Evolutionary conservation across 2,329 filamentous ascomycete genomes (phyloP).

Genomic region (Aspergillus aculeatus): DNA sequence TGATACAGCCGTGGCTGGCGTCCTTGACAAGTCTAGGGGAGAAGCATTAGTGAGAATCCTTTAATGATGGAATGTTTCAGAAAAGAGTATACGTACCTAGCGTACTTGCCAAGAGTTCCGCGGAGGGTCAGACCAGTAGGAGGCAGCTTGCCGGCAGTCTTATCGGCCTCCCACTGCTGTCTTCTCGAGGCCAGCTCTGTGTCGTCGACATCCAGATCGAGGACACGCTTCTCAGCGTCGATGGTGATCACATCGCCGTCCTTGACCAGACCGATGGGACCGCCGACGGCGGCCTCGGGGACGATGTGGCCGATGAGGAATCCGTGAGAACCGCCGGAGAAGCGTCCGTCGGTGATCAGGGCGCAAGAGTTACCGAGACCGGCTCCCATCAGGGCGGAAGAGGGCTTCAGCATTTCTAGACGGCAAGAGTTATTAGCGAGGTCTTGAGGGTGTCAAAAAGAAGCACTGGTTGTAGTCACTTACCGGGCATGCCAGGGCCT

Average conservation of each 20-base stretch:
- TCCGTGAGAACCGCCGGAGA: constrained; percentile 72
- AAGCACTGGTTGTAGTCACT: neutral
- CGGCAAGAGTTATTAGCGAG: neutral
- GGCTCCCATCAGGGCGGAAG: constrained; percentile 71
- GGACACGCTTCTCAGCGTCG: constrained; percentile 70
- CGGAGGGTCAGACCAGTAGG: constrained; percentile 58
- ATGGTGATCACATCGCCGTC: constrained; percentile 81
- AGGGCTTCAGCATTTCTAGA: constrained; percentile 66
- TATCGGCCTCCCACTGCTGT: constrained; percentile 57
- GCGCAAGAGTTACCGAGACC: constrained; percentile 67
- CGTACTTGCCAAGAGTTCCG: constrained; percentile 71
- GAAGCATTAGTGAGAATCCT: too few species aligned
- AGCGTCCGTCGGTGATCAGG: constrained; percentile 67
- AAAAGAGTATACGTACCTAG: constrained; percentile 37
- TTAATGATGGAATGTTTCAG: too few species aligned
- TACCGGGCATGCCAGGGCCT: constrained; percentile 64
- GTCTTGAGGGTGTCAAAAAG: too few species aligned
- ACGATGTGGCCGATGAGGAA: constrained; percentile 88
- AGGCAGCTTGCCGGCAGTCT: constrained; percentile 38
- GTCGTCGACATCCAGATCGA: constrained; percentile 65
- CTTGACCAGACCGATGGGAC: constrained; percentile 77
- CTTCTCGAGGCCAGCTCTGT: constrained; percentile 61
- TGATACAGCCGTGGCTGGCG: constrained; percentile 51
- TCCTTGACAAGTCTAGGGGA: constrained; percentile 38
- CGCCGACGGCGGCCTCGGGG: constrained; percentile 81